Conservation (phyloP, 352 stramenopile genomes). For the Pythium vanterpoolii region DNA sequence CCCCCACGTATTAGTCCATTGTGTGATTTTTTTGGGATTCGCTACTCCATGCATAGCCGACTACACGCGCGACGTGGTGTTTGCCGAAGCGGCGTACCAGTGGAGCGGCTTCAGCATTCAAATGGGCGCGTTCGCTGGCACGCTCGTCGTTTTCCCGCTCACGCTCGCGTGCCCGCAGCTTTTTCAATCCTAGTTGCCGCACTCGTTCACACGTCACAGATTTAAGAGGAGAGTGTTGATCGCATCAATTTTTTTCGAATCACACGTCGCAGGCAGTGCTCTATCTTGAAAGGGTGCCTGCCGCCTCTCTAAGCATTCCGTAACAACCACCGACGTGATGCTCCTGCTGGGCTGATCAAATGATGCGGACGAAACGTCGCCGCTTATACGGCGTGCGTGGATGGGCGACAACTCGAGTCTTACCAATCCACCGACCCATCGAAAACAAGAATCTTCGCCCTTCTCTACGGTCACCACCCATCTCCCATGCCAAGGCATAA, state of each 20-base stretch:
- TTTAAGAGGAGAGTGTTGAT: neutral
- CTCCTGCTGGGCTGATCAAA: neutral
- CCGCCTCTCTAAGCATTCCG: neutral
- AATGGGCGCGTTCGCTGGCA: slow-evolving; percentile 58
- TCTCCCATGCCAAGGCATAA: too few species aligned
- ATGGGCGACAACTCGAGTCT: too few species aligned
- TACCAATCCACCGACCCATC: too few species aligned
- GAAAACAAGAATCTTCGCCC: too few species aligned
- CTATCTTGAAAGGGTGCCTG: neutral
- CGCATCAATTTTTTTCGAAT: neutral
- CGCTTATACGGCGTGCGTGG: too few species aligned
- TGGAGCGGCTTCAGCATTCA: slow-evolving; percentile 67
- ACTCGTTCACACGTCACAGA: slow-evolving; percentile 8
- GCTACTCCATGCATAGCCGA: neutral
- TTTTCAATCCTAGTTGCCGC: slow-evolving; percentile 8
- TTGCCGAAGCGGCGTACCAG: slow-evolving; percentile 48
- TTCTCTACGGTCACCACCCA: too few species aligned
- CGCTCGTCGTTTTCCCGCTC: slow-evolving; percentile 62
- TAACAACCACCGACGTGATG: neutral
- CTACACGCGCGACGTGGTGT: slow-evolving; percentile 18
- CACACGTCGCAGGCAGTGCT: slow-evolving; percentile 5
- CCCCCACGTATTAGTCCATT: too few species aligned
- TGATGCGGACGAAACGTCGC: too few species aligned
- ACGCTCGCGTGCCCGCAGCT: slow-evolving; percentile 12
- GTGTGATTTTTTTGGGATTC: neutral